phyloP scores from a whole-genome alignment of 2,329 filamentous ascomycete genomes.

The Phoma herbarum region DNA sequence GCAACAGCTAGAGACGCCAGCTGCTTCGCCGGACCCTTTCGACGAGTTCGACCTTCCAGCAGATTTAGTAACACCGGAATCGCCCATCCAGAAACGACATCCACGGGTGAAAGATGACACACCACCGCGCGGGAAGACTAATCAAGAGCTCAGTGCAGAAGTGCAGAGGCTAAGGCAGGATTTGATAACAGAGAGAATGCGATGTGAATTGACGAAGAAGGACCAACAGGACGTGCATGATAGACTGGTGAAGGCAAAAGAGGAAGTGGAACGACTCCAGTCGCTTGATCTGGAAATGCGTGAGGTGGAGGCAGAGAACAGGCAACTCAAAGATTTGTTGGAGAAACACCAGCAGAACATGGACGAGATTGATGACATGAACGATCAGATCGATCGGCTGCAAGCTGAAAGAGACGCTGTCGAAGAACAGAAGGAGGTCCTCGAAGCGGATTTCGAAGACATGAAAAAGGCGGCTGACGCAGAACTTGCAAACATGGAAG shows the following conservation, averaged over 20 bases:
- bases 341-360: slow-evolving; percentile 34
- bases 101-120: slow-evolving; percentile 34
- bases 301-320: slow-evolving; percentile 40
- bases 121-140: slow-evolving; percentile 38
- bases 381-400: slow-evolving; percentile 29
- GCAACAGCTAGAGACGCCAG: slow-evolving; percentile 10
- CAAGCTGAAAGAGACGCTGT: slow-evolving; percentile 29
- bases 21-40: slow-evolving; percentile 29
- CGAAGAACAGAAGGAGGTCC: slow-evolving; percentile 31
- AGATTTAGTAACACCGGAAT: slow-evolving; percentile 42
- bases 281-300: slow-evolving; percentile 37
- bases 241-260: slow-evolving; percentile 33
- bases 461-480: slow-evolving; percentile 40
- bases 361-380: slow-evolving; percentile 21
- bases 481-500: slow-evolving; percentile 38
- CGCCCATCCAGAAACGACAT: slow-evolving; percentile 38
- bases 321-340: slow-evolving; percentile 30
- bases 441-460: slow-evolving; percentile 18
- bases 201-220: slow-evolving; percentile 42
- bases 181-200: slow-evolving; percentile 45
- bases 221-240: slow-evolving; percentile 44
- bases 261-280: slow-evolving; percentile 41
- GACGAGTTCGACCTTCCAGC: slow-evolving; percentile 44
- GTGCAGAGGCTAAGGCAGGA: slow-evolving; percentile 37
- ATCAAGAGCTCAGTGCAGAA: slow-evolving; percentile 41